Evolutionary conservation across 2,329 filamentous ascomycete genomes (phyloP).

Genomic region (Fusarium secorum): DNA sequence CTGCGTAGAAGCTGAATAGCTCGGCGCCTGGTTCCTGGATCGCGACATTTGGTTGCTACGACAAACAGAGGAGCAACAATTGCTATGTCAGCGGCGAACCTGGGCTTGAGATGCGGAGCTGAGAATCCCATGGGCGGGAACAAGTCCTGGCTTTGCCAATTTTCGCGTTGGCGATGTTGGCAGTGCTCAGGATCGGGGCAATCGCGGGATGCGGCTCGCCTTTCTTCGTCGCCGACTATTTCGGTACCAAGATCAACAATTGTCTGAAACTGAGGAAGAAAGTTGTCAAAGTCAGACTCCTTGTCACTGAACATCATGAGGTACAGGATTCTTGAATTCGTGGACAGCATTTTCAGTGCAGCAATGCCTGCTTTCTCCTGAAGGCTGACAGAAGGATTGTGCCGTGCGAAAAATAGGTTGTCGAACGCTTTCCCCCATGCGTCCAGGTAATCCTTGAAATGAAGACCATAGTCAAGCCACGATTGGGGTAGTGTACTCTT

Average conservation of each 20-base stretch:
- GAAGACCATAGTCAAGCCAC: conserved; percentile 56
- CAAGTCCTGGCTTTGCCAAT: conserved; percentile 41
- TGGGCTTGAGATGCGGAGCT: conserved; percentile 64
- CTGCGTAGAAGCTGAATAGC: conserved; percentile 68
- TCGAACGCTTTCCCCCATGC: conserved; percentile 66
- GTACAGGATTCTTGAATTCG: conserved; percentile 65
- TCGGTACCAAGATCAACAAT: conserved; percentile 67
- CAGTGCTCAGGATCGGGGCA: conserved; percentile 56
- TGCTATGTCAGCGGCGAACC: conserved; percentile 70
- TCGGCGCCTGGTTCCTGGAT: conserved; percentile 62
- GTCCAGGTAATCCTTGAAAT: conserved; percentile 60
- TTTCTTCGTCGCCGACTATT: conserved; percentile 66
- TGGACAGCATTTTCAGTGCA: conserved; percentile 68
- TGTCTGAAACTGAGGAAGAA: conserved; percentile 58
- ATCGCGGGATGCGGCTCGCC: conserved; percentile 55
- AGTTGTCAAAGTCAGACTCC: conserved; percentile 66
- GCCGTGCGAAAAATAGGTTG: conserved; percentile 59
- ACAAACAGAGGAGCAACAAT: conserved; percentile 71
- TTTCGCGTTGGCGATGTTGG: conserved; percentile 47
- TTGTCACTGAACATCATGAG: conserved; percentile 67
- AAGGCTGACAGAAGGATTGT: conserved; percentile 56
- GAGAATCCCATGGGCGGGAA: conserved; percentile 53
- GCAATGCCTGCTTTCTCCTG: conserved; percentile 68
- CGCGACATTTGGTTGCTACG: conserved; percentile 71
- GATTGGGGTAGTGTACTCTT: conserved; percentile 61